A percentile compares a stretch with the other conserved stretches of the same genome.
Evolutionary conservation across 441 rosid species (phyloP).

Genomic region (Gossypium lobatum): DNA sequence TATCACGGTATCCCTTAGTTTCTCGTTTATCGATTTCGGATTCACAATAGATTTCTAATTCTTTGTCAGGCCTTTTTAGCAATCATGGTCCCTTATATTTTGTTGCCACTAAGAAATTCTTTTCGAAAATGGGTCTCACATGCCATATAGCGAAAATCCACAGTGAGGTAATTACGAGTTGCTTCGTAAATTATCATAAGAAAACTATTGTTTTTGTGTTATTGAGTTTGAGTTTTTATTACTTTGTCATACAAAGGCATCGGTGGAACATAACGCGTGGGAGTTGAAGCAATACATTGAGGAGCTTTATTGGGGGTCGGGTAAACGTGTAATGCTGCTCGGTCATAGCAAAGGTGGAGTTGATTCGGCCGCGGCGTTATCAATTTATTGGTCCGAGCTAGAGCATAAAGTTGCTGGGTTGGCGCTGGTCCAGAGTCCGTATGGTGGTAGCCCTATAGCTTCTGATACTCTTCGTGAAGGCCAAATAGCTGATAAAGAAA

Average conservation of each 20-base stretch:
- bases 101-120: constrained; percentile 52
- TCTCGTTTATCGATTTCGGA: not conserved
- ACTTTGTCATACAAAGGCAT: constrained; percentile 34
- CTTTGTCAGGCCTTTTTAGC: constrained; percentile 59
- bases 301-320: constrained; percentile 74
- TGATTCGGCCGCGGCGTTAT: constrained; percentile 69
- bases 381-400: constrained; percentile 47
- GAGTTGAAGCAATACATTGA: constrained; percentile 65
- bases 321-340: constrained; percentile 58
- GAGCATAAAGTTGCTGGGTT: constrained; percentile 64
- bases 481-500: constrained; percentile 64
- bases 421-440: constrained; percentile 67
- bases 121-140: constrained; percentile 63
- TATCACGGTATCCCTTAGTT: not conserved
- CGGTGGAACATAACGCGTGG: constrained; percentile 67
- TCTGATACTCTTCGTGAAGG: constrained; percentile 68
- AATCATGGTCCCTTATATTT: constrained; percentile 67
- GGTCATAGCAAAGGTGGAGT: constrained; percentile 80
- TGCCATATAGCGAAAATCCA: constrained; percentile 68
- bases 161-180: constrained; percentile 45
- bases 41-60: constrained; percentile 1
- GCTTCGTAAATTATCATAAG: not conserved
- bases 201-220: not conserved
- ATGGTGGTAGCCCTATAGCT: constrained; percentile 62
- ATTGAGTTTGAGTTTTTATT: constrained; percentile 5